These are phyloP conservation scores for Pythium brassicae DNA, from an alignment of 352 stramenopile species.

Conservation along the genomic window DNA sequence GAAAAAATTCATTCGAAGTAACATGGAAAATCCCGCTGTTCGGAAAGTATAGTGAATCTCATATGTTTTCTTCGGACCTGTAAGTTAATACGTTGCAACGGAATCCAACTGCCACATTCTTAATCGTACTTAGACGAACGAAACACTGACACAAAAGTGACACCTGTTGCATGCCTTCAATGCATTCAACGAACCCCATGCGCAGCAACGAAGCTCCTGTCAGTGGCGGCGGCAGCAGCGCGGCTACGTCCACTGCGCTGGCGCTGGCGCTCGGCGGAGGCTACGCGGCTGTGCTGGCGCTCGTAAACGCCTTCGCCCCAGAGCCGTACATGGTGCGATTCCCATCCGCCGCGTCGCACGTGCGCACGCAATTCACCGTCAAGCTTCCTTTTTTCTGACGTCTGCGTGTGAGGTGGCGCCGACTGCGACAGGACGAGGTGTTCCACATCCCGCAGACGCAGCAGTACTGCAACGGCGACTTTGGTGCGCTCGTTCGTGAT, in stretches of 20 bases:
- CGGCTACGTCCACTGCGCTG: background rate
- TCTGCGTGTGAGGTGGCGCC: too few species aligned
- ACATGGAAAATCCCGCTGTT: too few species aligned
- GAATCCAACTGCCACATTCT: too few species aligned
- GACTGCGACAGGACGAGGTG: slow-evolving; percentile 81
- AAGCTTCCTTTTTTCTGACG: too few species aligned
- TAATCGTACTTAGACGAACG: too few species aligned
- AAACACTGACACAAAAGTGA: too few species aligned
- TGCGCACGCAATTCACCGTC: background rate
- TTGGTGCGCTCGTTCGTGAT: slow-evolving; percentile 38
- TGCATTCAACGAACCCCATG: too few species aligned
- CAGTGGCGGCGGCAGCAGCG: background rate
- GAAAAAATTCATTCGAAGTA: too few species aligned
- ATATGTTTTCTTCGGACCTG: too few species aligned
- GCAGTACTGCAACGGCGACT: slow-evolving; percentile 72
- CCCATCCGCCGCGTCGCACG: background rate
- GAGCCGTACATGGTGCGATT: slow-evolving; percentile 66
- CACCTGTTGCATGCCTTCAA: too few species aligned
- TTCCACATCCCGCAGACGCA: slow-evolving; percentile 81
- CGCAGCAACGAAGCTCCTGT: background rate
- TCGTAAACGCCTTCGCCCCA: slow-evolving; percentile 32
- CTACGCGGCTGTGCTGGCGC: slow-evolving; percentile 24
- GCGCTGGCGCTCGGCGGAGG: slow-evolving; percentile 14
- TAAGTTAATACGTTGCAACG: too few species aligned
- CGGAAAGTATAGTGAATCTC: too few species aligned